A percentile compares a stretch with the other conserved stretches of the same genome.
Conservation (phyloP, 1,139 yeast genomes). For the Magnusiomyces tetraspermus region DNA sequence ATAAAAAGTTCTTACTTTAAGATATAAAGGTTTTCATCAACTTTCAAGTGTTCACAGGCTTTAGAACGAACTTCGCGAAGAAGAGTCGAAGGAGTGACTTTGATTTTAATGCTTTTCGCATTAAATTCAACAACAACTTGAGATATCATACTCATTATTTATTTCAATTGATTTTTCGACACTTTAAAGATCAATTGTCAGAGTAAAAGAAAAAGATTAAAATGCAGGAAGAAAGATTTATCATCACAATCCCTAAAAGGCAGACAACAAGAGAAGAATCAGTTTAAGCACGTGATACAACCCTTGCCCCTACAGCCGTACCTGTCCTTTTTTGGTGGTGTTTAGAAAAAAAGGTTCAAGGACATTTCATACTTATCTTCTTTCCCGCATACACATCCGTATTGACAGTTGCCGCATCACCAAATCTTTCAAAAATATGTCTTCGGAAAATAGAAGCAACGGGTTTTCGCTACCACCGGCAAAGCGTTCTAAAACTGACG, state of each 20-base stretch:
- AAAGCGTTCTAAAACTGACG: conserved; percentile 25
- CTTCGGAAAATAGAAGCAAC: conserved; percentile 70
- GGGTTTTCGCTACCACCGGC: conserved; percentile 40
- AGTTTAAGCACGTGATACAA: not conserved
- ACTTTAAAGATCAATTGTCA: not conserved
- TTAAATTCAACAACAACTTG: conserved; percentile 17
- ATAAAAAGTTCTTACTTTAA: conserved; percentile 19
- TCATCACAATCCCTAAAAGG: too few relatives aligned
- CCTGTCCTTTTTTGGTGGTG: not conserved
- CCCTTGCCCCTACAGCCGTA: not conserved
- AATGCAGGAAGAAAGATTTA: too few relatives aligned
- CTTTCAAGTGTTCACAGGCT: conserved; percentile 21
- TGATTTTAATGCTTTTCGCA: conserved; percentile 21
- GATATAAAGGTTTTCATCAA: conserved; percentile 20
- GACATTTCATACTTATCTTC: too few relatives aligned
- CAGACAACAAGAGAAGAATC: too few relatives aligned
- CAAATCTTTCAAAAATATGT: conserved; percentile 28
- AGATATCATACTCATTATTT: too few relatives aligned
- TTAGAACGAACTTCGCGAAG: conserved; percentile 23
- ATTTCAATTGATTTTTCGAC: too few relatives aligned
- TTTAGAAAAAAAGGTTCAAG: too few relatives aligned
- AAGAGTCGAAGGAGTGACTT: conserved; percentile 23
- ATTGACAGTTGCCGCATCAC: too few relatives aligned
- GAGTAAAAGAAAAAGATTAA: not conserved
- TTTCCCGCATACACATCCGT: too few relatives aligned